phyloP scores from a whole-genome alignment of 345 rosid genomes.

The rapeseed (Brassica napus) region Da-Ae NC_063444.1:32652001-32652500 shows the following conservation, averaged over 20 bases:
- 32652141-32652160: slow-evolving; percentile 6
- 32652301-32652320: slow-evolving; percentile 17
- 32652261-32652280: slow-evolving; percentile 16
- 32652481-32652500: not conserved
- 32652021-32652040: slow-evolving; percentile 54
- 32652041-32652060: slow-evolving; percentile 95
- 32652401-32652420: slow-evolving; percentile 15
- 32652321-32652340: slow-evolving; percentile 33
- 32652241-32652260: not conserved
- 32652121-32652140: slow-evolving; percentile 15
- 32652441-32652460: not conserved
- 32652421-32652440: not conserved
- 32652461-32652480: not conserved
- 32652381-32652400: slow-evolving; percentile 27
- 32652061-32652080: slow-evolving; percentile 30
- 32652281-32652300: not conserved
- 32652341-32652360: slow-evolving; percentile 26
- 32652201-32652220: slow-evolving; percentile 13
- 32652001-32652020: slow-evolving; percentile 60
- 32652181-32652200: slow-evolving; percentile 16
- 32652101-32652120: slow-evolving; percentile 21
- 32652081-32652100: slow-evolving; percentile 29
- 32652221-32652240: slow-evolving; percentile 23
- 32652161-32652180: slow-evolving; percentile 16
- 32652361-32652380: slow-evolving; percentile 16